These are phyloP conservation scores for Purpureocillium lavendulum DNA, from an alignment of 2,329 filamentous ascomycete genomes.

Conservation along the genomic window DNA sequence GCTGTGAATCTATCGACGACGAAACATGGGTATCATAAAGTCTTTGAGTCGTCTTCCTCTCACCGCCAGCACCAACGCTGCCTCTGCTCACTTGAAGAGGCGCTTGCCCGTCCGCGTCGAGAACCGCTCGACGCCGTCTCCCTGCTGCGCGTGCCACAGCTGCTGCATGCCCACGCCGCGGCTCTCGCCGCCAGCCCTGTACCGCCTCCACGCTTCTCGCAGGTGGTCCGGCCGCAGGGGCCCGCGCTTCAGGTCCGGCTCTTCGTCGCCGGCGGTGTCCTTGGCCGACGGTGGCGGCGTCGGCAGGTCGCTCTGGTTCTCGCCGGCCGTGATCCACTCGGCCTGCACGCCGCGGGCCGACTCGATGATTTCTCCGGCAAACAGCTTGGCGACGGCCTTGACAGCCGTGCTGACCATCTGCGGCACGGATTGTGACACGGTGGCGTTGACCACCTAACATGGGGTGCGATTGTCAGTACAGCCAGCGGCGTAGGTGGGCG, in stretches of 20 bases:
- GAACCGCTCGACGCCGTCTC: conserved; percentile 52
- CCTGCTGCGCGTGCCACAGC: conserved; percentile 53
- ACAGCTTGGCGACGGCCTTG: conserved; percentile 67
- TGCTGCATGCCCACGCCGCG: conserved; percentile 52
- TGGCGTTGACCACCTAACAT: conserved; percentile 63
- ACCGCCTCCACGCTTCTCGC: conserved; percentile 62
- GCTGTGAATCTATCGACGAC: no score
- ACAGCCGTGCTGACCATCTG: conserved; percentile 68
- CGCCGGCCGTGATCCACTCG: conserved; percentile 58
- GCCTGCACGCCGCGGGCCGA: conserved; percentile 60
- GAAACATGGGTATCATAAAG: conserved; percentile 1
- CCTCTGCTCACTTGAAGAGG: conserved; percentile 47
- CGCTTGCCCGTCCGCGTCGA: conserved; percentile 42
- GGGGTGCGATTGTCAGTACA: no score
- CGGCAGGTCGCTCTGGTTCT: conserved; percentile 47
- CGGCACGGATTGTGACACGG: conserved; percentile 70
- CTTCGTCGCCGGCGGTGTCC: conserved; percentile 22
- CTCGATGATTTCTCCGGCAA: conserved; percentile 69
- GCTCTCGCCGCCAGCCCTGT: conserved; percentile 54
- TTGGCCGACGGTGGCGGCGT: conserved; percentile 29
- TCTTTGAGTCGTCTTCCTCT: no score
- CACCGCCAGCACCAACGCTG: no score
- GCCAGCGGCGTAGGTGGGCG: no score
- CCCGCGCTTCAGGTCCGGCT: conserved; percentile 29
- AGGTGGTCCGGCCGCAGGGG: conserved; percentile 68